phyloP scores from a whole-genome alignment of 495 filamentous ascomycete genomes.

The Xylaria venustula region DNA sequence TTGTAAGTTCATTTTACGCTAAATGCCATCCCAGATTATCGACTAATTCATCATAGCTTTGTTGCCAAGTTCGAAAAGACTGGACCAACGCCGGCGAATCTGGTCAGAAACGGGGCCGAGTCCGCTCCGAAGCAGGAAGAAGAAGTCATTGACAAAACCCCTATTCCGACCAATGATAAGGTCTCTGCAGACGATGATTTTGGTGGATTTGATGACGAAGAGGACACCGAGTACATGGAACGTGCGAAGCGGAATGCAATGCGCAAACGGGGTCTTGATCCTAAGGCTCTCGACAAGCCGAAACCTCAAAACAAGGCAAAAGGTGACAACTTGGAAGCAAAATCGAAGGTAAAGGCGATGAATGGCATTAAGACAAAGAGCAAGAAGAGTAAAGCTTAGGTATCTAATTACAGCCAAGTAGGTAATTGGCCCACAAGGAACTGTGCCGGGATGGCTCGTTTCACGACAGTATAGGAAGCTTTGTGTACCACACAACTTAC shows the following conservation, averaged over 20 bases:
- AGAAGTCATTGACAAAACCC: conserved; percentile 50
- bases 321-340: conserved; percentile 27
- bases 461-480: not conserved
- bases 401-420: conserved; percentile 1
- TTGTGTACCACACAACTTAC: too few relatives aligned
- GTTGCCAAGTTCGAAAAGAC: conserved; percentile 96
- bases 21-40: not conserved
- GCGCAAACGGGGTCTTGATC: conserved; percentile 54
- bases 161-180: conserved; percentile 47
- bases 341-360: conserved; percentile 19
- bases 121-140: conserved; percentile 25
- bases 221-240: conserved; percentile 74
- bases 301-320: conserved; percentile 24
- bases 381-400: conserved; percentile 12
- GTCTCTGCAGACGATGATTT: conserved; percentile 55
- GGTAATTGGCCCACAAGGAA: not conserved
- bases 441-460: not conserved
- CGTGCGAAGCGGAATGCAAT: conserved; percentile 66
- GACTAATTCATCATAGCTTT: conserved; percentile 48
- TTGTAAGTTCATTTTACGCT: conserved; percentile 47
- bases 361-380: conserved; percentile 9
- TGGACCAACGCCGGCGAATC: conserved; percentile 64
- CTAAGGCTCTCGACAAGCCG: conserved; percentile 42
- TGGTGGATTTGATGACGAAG: conserved; percentile 84
- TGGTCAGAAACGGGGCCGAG: conserved; percentile 42